A percentile compares a stretch with the other conserved stretches of the same genome.
Evolutionary conservation across 2,329 filamentous ascomycete species (phyloP).

Genomic region (Fusarium pseudograminearum): DNA sequence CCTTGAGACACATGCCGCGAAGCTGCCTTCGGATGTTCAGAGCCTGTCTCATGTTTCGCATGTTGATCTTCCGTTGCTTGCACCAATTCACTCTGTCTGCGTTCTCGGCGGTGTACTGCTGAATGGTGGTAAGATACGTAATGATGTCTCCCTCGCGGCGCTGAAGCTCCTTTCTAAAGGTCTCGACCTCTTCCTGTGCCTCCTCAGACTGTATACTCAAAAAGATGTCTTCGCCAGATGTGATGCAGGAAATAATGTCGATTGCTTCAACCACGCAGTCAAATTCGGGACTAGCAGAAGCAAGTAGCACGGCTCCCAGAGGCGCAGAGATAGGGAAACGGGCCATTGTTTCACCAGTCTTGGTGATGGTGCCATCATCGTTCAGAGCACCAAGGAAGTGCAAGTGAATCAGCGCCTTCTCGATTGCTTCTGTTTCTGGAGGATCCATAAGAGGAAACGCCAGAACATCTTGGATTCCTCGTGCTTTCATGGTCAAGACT

Average conservation of each 20-base stretch:
- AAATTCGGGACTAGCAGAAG: constrained; percentile 76
- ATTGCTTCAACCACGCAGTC: constrained; percentile 85
- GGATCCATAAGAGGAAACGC: constrained; percentile 87
- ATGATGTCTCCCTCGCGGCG: constrained; percentile 74
- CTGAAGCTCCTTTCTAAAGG: constrained; percentile 66
- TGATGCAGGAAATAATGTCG: constrained; percentile 79
- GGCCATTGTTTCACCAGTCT: constrained; percentile 80
- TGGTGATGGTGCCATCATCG: constrained; percentile 78
- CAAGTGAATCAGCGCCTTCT: constrained; percentile 85
- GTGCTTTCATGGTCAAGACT: constrained; percentile 91
- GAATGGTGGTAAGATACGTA: constrained; percentile 72
- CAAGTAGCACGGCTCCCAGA: constrained; percentile 84
- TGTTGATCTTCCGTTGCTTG: constrained; percentile 66
- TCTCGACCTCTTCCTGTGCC: constrained; percentile 64
- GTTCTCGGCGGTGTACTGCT: constrained; percentile 69
- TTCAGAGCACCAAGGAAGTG: constrained; percentile 81
- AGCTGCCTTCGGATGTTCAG: constrained; percentile 72
- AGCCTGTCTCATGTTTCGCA: constrained; percentile 72
- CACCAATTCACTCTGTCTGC: constrained; percentile 69
- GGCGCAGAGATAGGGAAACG: constrained; percentile 85
- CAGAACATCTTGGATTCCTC: constrained; percentile 84
- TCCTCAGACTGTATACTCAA: constrained; percentile 70
- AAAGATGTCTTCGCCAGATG: constrained; percentile 73
- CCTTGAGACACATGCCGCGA: constrained; percentile 65
- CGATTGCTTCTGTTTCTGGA: constrained; percentile 80